A percentile compares a stretch with the other conserved stretches of the same genome.
Evolutionary conservation across 805 yeast species (phyloP).

Genomic region (Saccharomycodes ludwigii): DNA sequence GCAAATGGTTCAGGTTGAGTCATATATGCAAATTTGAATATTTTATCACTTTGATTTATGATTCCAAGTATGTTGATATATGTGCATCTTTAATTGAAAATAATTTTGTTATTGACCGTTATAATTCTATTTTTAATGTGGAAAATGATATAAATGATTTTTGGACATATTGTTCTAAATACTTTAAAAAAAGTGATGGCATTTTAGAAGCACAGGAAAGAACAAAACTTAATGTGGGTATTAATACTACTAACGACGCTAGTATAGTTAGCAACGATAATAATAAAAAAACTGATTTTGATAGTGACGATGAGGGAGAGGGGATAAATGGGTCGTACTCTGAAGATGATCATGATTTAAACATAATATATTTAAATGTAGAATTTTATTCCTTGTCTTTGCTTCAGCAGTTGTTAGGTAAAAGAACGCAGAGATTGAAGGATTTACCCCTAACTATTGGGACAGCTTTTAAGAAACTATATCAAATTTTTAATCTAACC

Average conservation of each 20-base stretch:
- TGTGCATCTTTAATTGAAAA: slow-evolving; percentile 16
- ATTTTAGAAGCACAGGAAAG: no score
- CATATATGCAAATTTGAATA: slow-evolving; percentile 76
- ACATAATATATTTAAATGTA: slow-evolving; percentile 8
- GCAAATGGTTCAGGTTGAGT: slow-evolving; percentile 68
- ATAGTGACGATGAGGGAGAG: slow-evolving; percentile 1
- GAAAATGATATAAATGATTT: slow-evolving; percentile 12
- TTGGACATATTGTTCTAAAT: slow-evolving; percentile 19
- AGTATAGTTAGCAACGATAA: not conserved
- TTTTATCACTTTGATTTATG: slow-evolving; percentile 58
- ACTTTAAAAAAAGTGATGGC: slow-evolving; percentile 1
- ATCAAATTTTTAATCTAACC: slow-evolving; percentile 46
- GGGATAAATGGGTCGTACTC: no score
- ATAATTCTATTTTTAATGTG: slow-evolving; percentile 19
- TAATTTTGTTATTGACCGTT: slow-evolving; percentile 19
- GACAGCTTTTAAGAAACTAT: slow-evolving; percentile 24
- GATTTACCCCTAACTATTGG: slow-evolving; percentile 23
- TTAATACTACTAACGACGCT: no score
- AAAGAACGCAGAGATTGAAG: slow-evolving; percentile 54
- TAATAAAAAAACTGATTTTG: not conserved
- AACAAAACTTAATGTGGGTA: no score
- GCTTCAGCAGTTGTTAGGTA: slow-evolving; percentile 45
- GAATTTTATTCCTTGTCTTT: slow-evolving; percentile 29
- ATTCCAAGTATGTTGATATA: slow-evolving; percentile 40
- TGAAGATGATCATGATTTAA: slow-evolving; percentile 1